phyloP scores from a whole-genome alignment of 2,329 filamentous ascomycete species.

The Calonectria leucothoes region DNA sequence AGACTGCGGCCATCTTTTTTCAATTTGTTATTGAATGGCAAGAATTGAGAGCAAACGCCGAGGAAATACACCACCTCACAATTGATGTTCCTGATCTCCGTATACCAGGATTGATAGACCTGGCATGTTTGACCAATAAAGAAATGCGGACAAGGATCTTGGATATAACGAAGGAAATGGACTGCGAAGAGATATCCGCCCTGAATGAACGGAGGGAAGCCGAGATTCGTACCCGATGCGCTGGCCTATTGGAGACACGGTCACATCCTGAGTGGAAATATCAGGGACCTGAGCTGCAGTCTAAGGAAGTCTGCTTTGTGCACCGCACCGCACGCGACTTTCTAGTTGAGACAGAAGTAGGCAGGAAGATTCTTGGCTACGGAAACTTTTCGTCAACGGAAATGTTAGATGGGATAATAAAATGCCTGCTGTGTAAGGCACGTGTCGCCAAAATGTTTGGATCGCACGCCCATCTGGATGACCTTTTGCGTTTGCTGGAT shows the following conservation, averaged over 20 bases:
- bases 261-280: too few species aligned
- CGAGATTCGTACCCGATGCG: not conserved
- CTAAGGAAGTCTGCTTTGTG: not conserved
- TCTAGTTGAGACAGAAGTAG: not conserved
- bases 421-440: not conserved
- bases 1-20: conserved; percentile 11
- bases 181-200: not conserved
- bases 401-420: not conserved
- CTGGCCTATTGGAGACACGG: not conserved
- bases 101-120: not conserved
- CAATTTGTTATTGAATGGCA: not conserved
- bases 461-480: too few species aligned
- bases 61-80: too few species aligned
- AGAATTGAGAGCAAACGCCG: too few species aligned
- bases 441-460: too few species aligned
- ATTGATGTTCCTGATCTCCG: not conserved
- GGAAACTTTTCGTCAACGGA: not conserved
- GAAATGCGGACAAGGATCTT: not conserved
- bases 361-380: not conserved
- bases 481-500: too few species aligned
- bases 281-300: not conserved
- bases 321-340: not conserved
- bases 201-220: not conserved
- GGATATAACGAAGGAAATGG: not conserved
- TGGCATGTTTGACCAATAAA: not conserved